A percentile compares a stretch with the other conserved stretches of the same genome.
Conservation (phyloP, 352 stramenopile species). For the Ophiocytium majus region DNA sequence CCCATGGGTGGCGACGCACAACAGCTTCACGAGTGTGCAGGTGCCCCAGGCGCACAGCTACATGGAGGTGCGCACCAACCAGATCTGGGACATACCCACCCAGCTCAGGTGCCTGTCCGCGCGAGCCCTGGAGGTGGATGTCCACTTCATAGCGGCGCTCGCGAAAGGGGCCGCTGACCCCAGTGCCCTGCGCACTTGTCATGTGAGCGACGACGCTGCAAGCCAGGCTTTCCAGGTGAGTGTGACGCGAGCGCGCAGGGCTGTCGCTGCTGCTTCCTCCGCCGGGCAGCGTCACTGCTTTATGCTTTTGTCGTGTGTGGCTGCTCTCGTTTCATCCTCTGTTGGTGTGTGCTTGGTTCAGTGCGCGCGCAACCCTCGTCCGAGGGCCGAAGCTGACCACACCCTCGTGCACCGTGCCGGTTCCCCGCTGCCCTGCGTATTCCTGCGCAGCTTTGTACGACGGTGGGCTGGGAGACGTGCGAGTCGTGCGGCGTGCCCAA, state of each 20-base stretch:
- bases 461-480: neutral
- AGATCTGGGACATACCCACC: neutral
- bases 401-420: neutral
- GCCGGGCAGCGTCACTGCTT: no score
- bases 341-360: no score
- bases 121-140: conserved; percentile 13
- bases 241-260: neutral
- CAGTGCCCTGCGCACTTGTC: neutral
- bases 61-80: conserved; percentile 9
- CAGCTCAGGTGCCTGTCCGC: neutral
- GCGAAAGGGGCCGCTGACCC: neutral
- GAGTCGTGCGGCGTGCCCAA: neutral
- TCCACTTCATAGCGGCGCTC: neutral
- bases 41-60: neutral
- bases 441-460: neutral
- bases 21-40: neutral
- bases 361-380: no score
- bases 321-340: neutral
- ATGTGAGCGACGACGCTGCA: neutral
- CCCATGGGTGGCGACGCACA: conserved; percentile 5
- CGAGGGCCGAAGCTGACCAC: neutral
- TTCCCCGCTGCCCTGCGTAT: neutral
- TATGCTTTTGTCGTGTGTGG: neutral
- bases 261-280: no score
- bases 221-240: neutral